Conservation (phyloP, 768 basidiomycete species). For the Rhizopogon rudus region DNA sequence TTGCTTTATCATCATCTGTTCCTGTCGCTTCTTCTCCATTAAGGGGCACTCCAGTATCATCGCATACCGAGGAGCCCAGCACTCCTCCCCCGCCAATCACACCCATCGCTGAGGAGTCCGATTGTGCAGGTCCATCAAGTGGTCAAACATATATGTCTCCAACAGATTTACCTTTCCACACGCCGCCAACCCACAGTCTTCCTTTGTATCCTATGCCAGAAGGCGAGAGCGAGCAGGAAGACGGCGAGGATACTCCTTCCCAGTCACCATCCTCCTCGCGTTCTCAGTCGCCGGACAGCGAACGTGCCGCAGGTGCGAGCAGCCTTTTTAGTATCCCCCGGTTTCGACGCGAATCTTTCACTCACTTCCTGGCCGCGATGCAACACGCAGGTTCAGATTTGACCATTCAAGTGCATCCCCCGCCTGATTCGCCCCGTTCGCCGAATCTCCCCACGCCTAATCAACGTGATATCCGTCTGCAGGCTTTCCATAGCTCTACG, state of each 20-base stretch:
- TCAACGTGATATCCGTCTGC: conserved; percentile 75
- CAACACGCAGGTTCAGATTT: conserved; percentile 64
- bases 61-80: conserved; percentile 42
- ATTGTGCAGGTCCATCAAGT: conserved; percentile 47
- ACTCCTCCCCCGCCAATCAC: conserved; percentile 65
- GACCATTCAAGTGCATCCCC: conserved; percentile 67
- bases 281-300: conserved; percentile 52
- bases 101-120: conserved; percentile 64
- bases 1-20: conserved; percentile 28
- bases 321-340: conserved; percentile 76
- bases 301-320: conserved; percentile 71
- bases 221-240: conserved; percentile 17
- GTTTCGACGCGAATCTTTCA: conserved; percentile 58
- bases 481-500: conserved; percentile 45
- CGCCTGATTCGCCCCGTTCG: conserved; percentile 74
- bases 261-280: conserved; percentile 32
- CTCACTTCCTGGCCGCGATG: conserved; percentile 55
- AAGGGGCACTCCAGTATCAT: conserved; percentile 42
- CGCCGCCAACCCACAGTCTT: conserved; percentile 42
- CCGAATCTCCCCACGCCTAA: conserved; percentile 86
- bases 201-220: conserved; percentile 34
- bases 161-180: conserved; percentile 59
- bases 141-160: conserved; percentile 53
- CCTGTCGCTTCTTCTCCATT: conserved; percentile 64
- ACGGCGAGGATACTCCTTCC: conserved; percentile 21